Evolutionary conservation across 768 basidiomycete species (phyloP), one percentile per base, ranked within the genome.

Genomic region (Boletus reticuloceps): DNA sequence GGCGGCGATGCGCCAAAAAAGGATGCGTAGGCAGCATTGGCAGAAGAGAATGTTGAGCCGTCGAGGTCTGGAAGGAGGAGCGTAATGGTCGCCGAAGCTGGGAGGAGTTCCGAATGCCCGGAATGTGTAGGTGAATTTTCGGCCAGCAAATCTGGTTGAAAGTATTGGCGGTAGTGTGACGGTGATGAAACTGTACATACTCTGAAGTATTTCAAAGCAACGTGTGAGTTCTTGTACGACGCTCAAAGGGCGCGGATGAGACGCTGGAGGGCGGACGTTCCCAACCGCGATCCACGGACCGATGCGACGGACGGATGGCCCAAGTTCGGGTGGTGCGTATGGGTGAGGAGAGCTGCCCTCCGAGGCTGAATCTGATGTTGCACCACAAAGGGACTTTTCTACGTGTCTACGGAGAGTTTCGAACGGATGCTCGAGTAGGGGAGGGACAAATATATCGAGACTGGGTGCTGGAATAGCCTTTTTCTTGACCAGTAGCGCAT

Each of bases 1-100:
- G 97, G 97, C 0, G 97, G 97, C 43, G 92, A 94, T 17, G 81
- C 80, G 2, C 94, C 94, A 69, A 98, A 98, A 70, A 84, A 93
- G 17, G 81, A 79, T 3, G 80, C 74, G 68, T 98, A 98, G 9
- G 87, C 78, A 1, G 77, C 74, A 75, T 99, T 99, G 39, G 94
- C 83, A 4, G 73, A 70, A 1, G 81, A 73, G 67, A 99, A 99
- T 31, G 86, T 73, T 6, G 67, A 16, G 3, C 45, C 50, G 22
- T 86, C 81, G 77, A 98, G 95, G 3, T 86, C 85, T 2, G 88
- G 84, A 27, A 99, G 77, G 56, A 88, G 83, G 27, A 98, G 77
- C 54, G 89, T 95, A 68, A 98, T 86, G 66, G 88, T 88, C 10
- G 84, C 61, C 9, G 65, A 62, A 44, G 56, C 48, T 31, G 55